Evolutionary conservation across 352 stramenopile species (phyloP), one percentile per base, ranked within the genome.

Genomic region (Phytophthora hibernalis): DNA sequence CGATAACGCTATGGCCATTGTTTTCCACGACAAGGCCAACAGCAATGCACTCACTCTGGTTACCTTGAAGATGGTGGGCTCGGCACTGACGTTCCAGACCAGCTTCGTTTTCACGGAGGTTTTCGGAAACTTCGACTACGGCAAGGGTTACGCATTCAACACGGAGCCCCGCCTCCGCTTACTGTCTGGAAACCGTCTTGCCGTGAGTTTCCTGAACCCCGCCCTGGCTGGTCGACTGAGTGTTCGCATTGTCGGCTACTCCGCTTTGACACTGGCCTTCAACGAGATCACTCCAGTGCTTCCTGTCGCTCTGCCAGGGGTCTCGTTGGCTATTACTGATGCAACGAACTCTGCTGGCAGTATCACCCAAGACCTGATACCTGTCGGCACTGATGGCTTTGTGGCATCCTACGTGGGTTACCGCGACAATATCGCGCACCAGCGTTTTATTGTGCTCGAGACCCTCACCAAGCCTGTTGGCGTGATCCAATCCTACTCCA

Each of bases 161-260:
- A 63, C 81, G 18, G 74, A 81, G 50, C 71, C 75, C 13, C 80
- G 53, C 1, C 54, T 89, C 16, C 67, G 61, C 15, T 65, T 85
- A 35, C 48, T 89, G 40, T 69, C 72, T 21, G 67, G 73, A 24
- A 82, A 82, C 56, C 85, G 85, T 18, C 53, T 93, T 3, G 85
- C 77, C 7, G 72, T 93, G 35, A 81, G 73, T 43, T 91, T 93
- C 61, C 44, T 88, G 28, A 93, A 93, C 67, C 77, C 82, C 35
- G 72, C 65, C 2, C 53, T 77, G 44, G 49, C 64, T 9, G 83
- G 82, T 24, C 77, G 72, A 24, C 70, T 77, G 9, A 85, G 77
- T 28, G 61, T 86, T 45, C 77, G 77, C 48, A 57, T 91, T 1
- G 54, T 90, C 15, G 49, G 79, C 49, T 83, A 80, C 59, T 85